A percentile compares a stretch with the other conserved stretches of the same genome.
phyloP scores from a whole-genome alignment of 805 yeast genomes.

The Candida manassasensis region DNA sequence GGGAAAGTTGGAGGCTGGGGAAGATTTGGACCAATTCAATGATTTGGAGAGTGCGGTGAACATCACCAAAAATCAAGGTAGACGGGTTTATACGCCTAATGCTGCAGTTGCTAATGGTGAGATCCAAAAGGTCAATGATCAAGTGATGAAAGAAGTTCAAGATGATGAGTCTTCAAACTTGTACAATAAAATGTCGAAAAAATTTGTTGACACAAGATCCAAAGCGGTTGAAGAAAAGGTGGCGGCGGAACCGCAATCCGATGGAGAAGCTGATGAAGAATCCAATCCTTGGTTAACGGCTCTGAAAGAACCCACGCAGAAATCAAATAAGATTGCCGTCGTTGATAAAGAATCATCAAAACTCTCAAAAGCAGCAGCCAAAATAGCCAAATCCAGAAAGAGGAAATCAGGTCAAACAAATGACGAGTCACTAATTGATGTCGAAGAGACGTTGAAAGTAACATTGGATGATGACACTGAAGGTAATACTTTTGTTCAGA shows the following conservation, averaged over 20 bases:
- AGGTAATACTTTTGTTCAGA: slow-evolving; percentile 56
- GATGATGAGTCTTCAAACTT: slow-evolving; percentile 49
- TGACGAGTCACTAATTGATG: slow-evolving; percentile 42
- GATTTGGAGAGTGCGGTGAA: slow-evolving; percentile 42
- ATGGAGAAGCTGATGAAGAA: slow-evolving; percentile 11
- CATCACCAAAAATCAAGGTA: slow-evolving; percentile 60
- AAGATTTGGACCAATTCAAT: slow-evolving; percentile 31
- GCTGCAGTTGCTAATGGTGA: slow-evolving; percentile 36
- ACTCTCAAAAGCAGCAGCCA: slow-evolving; percentile 36
- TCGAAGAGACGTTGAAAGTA: slow-evolving; percentile 48
- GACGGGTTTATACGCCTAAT: slow-evolving; percentile 73
- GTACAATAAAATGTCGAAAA: slow-evolving; percentile 32
- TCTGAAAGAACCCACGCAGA: slow-evolving; percentile 16
- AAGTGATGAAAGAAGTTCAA: slow-evolving; percentile 40
- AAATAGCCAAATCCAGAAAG: slow-evolving; percentile 33
- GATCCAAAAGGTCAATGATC: slow-evolving; percentile 30
- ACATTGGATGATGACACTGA: slow-evolving; percentile 20
- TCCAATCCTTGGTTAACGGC: slow-evolving; percentile 37
- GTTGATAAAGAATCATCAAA: slow-evolving; percentile 36
- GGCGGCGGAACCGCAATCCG: no score
- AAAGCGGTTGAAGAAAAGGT: slow-evolving; percentile 6
- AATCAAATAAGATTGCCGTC: slow-evolving; percentile 25
- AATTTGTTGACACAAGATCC: slow-evolving; percentile 17
- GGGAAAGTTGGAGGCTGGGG: slow-evolving; percentile 42
- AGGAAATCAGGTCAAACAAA: slow-evolving; percentile 13